phyloP scores from a whole-genome alignment of 176 grass and related monocot genomes.

The Carex myosuroides region DNA sequence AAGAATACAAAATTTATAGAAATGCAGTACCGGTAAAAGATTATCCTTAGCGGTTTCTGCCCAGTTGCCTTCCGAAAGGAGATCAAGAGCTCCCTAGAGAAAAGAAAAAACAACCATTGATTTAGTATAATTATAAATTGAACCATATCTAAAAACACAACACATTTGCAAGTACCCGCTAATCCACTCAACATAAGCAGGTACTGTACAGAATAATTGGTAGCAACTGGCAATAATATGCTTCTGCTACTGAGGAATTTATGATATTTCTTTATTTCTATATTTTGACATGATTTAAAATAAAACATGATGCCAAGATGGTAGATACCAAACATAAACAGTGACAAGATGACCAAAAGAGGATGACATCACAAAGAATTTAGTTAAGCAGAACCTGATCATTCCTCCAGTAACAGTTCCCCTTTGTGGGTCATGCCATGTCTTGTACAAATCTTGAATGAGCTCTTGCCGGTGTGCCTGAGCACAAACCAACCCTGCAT shows the following conservation, averaged over 20 bases:
- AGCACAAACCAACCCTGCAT: slow-evolving; percentile 63
- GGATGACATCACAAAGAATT: neutral
- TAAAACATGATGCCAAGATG: neutral
- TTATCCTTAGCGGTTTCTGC: slow-evolving; percentile 91
- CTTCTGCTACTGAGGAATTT: neutral
- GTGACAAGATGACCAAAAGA: neutral
- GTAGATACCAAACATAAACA: neutral
- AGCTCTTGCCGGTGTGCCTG: slow-evolving; percentile 67
- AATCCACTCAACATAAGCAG: neutral
- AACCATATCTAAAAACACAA: neutral
- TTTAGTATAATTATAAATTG: neutral
- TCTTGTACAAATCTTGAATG: slow-evolving; percentile 94
- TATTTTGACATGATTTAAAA: neutral
- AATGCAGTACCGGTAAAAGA: slow-evolving; percentile 39
- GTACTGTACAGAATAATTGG: neutral
- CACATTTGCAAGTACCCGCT: neutral
- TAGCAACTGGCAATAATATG: neutral
- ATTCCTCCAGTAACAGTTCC: slow-evolving; percentile 71
- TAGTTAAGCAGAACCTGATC: slow-evolving; percentile 46
- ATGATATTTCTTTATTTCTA: neutral
- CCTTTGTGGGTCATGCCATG: slow-evolving; percentile 92
- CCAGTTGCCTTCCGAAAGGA: slow-evolving; percentile 96
- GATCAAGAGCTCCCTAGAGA: slow-evolving; percentile 85
- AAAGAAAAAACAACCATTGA: neutral
- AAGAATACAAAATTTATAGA: neutral